Base-by-base conservation (phyloP, 805 yeast species). In the Metschnikowia orientalis region DNA sequence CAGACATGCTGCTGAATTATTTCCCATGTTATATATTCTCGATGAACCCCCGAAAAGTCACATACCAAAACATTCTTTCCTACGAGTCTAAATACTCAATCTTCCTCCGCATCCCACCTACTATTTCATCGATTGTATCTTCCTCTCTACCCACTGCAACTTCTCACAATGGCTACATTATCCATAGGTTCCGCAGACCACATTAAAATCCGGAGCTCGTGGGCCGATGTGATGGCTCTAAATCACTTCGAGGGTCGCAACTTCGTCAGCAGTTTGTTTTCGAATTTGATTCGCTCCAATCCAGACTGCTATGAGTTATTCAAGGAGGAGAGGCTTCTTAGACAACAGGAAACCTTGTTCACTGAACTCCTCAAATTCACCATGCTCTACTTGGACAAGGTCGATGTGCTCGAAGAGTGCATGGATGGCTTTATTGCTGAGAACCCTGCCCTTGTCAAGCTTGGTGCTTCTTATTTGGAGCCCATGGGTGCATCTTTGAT, bases 401-500 rank as follows among this genome's bases (percentile, higher is more conserved):
- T 32, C 4, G 29, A 25, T 5, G 42, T 50, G 18, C 51, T 66
- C 18, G 53, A 58, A 19, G 61, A 61, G 39, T 64, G 63, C 37
- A 49, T 63, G 47, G 34, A 30, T 20, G 57, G 50, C 30, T 66
- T 62, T 45, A 49, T 54, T 19, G 39, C 44, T 13, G 67, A 61
- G 30, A 58, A 63, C 41, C 48, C 45, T 6, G 37, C 42, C 6
- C 45, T 62, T 30, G 47, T 56, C 17, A 29, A 39, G 6, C 41
- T 38, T 12, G 57, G 60, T 3, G 41, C 47, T 5, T 36, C 42
- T 13, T 64, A 65, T 44, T 54, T 65, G 42, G 72, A 64, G 41
- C 63, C 65, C 18, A 56, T 66, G 66, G 70, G 71, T n/a, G 37
- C 50, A 19, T 57, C 63, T 7, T 46, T 66, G 28, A 53, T 64